Percentiles rank a stretch among this genome's conserved stretches.
phyloP scores from a whole-genome alignment of 2,329 filamentous ascomycete genomes.

The Reticulascus tulasneorum region DNA sequence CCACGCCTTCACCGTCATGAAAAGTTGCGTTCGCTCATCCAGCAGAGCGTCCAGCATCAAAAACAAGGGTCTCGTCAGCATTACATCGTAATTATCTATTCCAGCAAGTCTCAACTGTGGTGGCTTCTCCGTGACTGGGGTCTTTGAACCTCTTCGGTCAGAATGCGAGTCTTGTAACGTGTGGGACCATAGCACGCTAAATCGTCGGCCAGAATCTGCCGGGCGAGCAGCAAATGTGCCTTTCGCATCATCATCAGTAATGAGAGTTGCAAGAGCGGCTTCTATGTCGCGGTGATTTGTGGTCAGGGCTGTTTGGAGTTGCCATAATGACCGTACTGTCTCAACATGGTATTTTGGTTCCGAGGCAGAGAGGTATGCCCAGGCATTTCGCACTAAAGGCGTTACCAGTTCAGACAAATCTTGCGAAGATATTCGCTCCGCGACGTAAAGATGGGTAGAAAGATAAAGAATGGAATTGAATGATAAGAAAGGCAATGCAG shows the following conservation, averaged over 20 bases:
- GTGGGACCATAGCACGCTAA: constrained; percentile 80
- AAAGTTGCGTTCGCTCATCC: constrained; percentile 69
- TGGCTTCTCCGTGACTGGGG: constrained; percentile 28
- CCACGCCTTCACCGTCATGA: constrained; percentile 77
- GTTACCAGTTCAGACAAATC: constrained; percentile 61
- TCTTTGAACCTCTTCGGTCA: constrained; percentile 37
- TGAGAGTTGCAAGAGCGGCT: constrained; percentile 67
- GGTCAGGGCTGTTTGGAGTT: constrained; percentile 71
- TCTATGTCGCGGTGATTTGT: constrained; percentile 70
- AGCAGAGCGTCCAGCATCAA: constrained; percentile 74
- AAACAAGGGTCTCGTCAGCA: constrained; percentile 78
- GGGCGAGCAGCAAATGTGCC: constrained; percentile 43
- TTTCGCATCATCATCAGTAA: constrained; percentile 51
- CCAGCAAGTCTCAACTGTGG: constrained; percentile 44
- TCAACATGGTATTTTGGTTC: constrained; percentile 94
- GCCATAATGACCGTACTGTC: constrained; percentile 80
- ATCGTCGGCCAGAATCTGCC: constrained; percentile 63
- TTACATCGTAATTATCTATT: constrained; percentile 62
- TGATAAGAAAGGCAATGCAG: constrained; percentile 43
- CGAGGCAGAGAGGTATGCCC: constrained; percentile 75
- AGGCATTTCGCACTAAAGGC: constrained; percentile 67
- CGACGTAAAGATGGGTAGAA: constrained; percentile 50
- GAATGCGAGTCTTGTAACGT: constrained; percentile 53
- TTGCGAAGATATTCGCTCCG: constrained; percentile 45
- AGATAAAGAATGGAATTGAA: constrained; percentile 59